Base-by-base conservation (phyloP, 192 early-diverging fungal genomes). In the Phlyctochytrium bullatum region DNA sequence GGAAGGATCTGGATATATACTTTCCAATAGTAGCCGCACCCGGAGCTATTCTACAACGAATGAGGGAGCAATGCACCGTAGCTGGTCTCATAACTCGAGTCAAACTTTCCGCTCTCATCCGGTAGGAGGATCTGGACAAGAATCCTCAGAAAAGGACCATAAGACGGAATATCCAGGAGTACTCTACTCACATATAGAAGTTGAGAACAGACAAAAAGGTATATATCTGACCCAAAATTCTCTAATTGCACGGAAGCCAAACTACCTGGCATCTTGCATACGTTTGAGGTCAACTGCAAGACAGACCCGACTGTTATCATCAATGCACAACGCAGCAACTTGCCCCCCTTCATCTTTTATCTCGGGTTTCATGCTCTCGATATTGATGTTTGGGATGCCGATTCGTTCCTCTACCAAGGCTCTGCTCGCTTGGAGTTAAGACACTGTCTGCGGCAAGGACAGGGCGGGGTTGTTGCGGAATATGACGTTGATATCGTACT, bases 311-410 rank as follows among this genome's bases (percentile, higher is more conserved):
- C 65, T 28, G 28, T 36, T 17, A 51, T 65, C 2, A 67, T 72
- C n/a, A 61, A 58, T 33, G 24, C 65, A 10, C 60, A 52, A 32
- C 59, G 64, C 28, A 36, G 30, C 36, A 12, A 31, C 24, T 33
- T 58, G 25, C 34, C 62, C 53, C 61, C 64, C 20, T 57, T 75
- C n/a, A 58, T 64, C 17, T 36, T 63, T 56, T 74, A 78, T 36
- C 6, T 78, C 35, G 59, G 61, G 32, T 20, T 6, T 14, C 60
- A 47, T 14, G 30, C 69, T 10, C 47, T 79, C 3, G 59, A 66
- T 35, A 50, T 79, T 59, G 78, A 79, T 64, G 60, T 78, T 6
- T 79, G 78, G 78, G 78, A 79, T 72, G 78, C 66, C 27, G 78
- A 79, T 24, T 67, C 75, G 10, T 30, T 81, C 59, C 30, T 81